phyloP scores from a whole-genome alignment of 176 grass and related monocot genomes.

The Raddia guianensis region DNA sequence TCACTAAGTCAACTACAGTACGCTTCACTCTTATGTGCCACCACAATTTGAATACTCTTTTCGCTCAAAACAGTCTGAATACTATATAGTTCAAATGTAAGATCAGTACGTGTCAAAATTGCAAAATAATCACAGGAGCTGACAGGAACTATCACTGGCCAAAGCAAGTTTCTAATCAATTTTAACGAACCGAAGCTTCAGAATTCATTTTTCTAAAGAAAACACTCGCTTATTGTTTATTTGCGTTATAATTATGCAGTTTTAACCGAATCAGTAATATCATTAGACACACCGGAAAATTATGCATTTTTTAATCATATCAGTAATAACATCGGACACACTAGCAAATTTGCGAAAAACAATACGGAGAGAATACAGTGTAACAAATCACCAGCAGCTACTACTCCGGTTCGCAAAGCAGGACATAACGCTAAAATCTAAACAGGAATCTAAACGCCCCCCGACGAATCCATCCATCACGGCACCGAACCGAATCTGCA shows the following conservation, averaged over 20 bases:
- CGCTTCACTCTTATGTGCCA: not conserved
- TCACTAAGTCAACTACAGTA: not conserved
- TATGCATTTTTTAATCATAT: not conserved
- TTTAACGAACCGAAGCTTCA: not conserved
- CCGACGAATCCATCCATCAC: not conserved
- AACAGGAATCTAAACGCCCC: not conserved
- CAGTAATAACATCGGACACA: not conserved
- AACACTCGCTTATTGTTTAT: not conserved
- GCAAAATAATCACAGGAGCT: not conserved
- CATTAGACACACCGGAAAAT: not conserved
- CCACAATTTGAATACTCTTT: not conserved
- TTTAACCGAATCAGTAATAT: not conserved
- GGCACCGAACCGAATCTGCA: conserved; percentile 23
- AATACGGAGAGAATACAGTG: not conserved
- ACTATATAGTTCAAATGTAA: not conserved
- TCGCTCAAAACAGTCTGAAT: not conserved
- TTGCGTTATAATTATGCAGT: not conserved
- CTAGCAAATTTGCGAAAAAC: not conserved
- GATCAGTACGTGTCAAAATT: not conserved
- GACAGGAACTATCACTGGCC: not conserved
- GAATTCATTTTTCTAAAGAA: not conserved
- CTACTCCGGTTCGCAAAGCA: not conserved
- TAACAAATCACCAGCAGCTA: not conserved
- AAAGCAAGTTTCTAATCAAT: not conserved
- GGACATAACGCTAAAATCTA: conserved; percentile 9